Percentiles rank a stretch among this genome's conserved stretches.
These are phyloP conservation scores for Eucalyptus victrix DNA, from an alignment of 345 rosid genomes.

Conservation along the genomic window DNA sequence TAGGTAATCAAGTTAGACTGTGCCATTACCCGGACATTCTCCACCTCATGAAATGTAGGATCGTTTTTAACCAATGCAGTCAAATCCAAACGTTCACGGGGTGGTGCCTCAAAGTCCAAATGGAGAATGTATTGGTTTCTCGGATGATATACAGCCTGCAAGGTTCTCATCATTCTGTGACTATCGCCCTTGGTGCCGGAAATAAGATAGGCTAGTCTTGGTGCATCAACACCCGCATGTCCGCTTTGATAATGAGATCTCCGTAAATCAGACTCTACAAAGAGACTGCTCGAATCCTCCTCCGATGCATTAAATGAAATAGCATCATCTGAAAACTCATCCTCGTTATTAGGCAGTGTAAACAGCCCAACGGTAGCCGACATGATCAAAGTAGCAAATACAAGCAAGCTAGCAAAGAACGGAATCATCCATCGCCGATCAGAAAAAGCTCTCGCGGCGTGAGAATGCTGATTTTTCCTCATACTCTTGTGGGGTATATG, in stretches of 20 bases:
- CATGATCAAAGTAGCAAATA: slow-evolving; percentile 47
- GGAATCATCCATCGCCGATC: slow-evolving; percentile 84
- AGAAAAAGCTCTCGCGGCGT: slow-evolving; percentile 52
- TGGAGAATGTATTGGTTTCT: slow-evolving; percentile 91
- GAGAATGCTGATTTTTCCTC: slow-evolving; percentile 51
- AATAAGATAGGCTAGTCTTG: slow-evolving; percentile 84
- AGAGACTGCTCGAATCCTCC: slow-evolving; percentile 50
- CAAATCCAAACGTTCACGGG: slow-evolving; percentile 74
- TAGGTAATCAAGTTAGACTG: slow-evolving; percentile 90
- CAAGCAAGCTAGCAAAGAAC: slow-evolving; percentile 67
- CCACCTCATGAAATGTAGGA: slow-evolving; percentile 54
- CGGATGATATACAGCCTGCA: slow-evolving; percentile 91
- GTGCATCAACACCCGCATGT: slow-evolving; percentile 22
- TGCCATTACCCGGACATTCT: slow-evolving; percentile 86
- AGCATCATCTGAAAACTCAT: slow-evolving; percentile 38
- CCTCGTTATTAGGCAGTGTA: slow-evolving; percentile 24
- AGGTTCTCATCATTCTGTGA: slow-evolving; percentile 87
- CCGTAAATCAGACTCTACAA: slow-evolving; percentile 53
- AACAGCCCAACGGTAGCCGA: slow-evolving; percentile 28
- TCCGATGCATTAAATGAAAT: slow-evolving; percentile 25
- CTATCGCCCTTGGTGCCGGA: slow-evolving; percentile 95
- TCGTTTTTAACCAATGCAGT: slow-evolving; percentile 57
- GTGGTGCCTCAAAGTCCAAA: slow-evolving; percentile 92
- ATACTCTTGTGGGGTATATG: neutral
- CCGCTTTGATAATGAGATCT: slow-evolving; percentile 11